A percentile compares a stretch with the other conserved stretches of the same genome.
phyloP scores from a whole-genome alignment of 1,284 basidiomycete genomes.

The Cryptococcus deneoformans region DNA sequence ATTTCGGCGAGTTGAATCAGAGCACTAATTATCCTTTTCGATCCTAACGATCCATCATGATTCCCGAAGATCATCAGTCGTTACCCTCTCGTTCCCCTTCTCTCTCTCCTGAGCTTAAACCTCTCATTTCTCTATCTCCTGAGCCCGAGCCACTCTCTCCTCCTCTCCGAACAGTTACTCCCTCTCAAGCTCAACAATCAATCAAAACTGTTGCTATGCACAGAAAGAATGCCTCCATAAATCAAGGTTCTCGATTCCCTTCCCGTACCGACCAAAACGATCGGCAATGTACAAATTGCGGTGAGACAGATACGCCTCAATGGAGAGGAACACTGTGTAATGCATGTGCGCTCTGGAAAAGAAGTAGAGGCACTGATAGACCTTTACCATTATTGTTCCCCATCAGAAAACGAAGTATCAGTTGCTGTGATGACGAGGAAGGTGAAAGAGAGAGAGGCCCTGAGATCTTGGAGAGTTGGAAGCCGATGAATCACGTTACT shows the following conservation, averaged over 20 bases:
- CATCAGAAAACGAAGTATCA: conserved; percentile 1
- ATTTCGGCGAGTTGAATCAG: too few relatives aligned
- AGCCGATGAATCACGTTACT: not conserved
- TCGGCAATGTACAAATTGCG: conserved; percentile 29
- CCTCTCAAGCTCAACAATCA: not conserved
- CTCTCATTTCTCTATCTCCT: too few relatives aligned
- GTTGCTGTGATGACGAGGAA: not conserved
- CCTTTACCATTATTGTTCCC: conserved; percentile 24
- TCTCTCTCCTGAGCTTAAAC: too few relatives aligned
- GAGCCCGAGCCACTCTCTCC: not conserved
- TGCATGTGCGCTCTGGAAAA: conserved; percentile 34
- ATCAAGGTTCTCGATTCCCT: conserved; percentile 15
- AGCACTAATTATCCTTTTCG: too few relatives aligned
- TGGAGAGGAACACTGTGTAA: conserved; percentile 31
- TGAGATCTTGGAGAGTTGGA: not conserved
- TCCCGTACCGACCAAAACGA: conserved; percentile 9
- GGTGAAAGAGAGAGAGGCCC: not conserved
- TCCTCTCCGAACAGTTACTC: not conserved
- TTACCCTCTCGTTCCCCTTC: too few relatives aligned
- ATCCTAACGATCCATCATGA: too few relatives aligned
- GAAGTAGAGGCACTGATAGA: conserved; percentile 25
- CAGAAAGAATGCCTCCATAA: not conserved
- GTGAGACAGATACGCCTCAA: conserved; percentile 28
- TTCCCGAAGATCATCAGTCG: too few relatives aligned
- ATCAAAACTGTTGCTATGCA: not conserved